Percentiles rank a stretch among this genome's conserved stretches.
Evolutionary conservation across 192 early-diverging fungal genomes (phyloP).

Genomic region (Paraglomus occultum): DNA sequence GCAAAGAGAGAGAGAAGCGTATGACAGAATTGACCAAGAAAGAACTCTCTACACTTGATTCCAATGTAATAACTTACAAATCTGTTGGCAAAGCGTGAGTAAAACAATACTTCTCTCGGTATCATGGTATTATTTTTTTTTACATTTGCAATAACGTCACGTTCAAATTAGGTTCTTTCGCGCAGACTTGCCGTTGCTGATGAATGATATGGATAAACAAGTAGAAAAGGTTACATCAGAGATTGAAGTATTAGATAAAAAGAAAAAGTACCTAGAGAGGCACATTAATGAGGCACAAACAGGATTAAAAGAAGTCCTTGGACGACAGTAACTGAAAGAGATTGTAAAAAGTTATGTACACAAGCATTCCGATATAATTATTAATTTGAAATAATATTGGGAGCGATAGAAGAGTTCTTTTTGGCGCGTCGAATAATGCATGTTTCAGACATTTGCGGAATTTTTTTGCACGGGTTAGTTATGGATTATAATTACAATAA

Average conservation of each 20-base stretch:
- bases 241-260: conserved; percentile 49
- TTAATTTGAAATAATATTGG: too few relatives aligned
- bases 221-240: conserved; percentile 48
- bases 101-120: background rate
- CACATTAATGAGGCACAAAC: conserved; percentile 52
- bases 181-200: conserved; percentile 46
- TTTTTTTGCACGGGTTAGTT: too few relatives aligned
- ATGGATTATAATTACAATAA: too few relatives aligned
- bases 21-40: conserved; percentile 66
- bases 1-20: conserved; percentile 63
- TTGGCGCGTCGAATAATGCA: too few relatives aligned
- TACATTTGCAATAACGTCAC: background rate
- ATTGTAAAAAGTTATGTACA: too few relatives aligned
- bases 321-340: background rate
- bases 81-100: conserved; percentile 73
- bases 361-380: too few relatives aligned
- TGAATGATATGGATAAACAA: conserved; percentile 37
- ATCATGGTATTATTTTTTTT: conserved; percentile 12
- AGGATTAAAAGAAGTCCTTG: conserved; percentile 41
- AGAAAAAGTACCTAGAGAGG: conserved; percentile 56
- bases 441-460: too few relatives aligned
- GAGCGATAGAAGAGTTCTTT: too few relatives aligned
- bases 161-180: conserved; percentile 53
- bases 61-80: conserved; percentile 61
- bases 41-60: conserved; percentile 56